phyloP scores from a whole-genome alignment of 1,284 basidiomycete species.

The Phenoliferia sp. region DNA sequence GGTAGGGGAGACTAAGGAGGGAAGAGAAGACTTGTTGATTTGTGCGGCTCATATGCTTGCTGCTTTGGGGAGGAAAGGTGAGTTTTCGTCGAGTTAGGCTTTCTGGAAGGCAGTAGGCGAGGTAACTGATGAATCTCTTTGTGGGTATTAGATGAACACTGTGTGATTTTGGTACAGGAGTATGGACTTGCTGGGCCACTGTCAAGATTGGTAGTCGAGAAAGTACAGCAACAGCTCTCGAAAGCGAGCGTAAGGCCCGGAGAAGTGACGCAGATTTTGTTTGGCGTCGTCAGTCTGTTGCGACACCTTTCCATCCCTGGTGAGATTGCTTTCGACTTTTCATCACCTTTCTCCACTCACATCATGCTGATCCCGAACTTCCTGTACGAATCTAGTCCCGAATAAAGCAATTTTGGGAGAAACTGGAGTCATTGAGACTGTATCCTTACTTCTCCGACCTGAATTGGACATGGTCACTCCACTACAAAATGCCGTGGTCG shows the following conservation, averaged over 20 bases:
- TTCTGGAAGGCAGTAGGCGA: no score
- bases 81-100: no score
- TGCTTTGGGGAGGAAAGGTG: conserved; percentile 59
- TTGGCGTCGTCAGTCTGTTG: conserved; percentile 60
- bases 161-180: conserved; percentile 52
- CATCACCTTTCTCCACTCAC: background rate
- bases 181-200: conserved; percentile 26
- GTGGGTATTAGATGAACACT: conserved; percentile 52
- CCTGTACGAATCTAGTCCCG: conserved; percentile 32
- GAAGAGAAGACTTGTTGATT: conserved; percentile 69
- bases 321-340: background rate
- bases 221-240: conserved; percentile 2
- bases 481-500: conserved; percentile 82
- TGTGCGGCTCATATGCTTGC: conserved; percentile 76
- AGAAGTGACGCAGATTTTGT: conserved; percentile 35
- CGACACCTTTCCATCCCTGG: conserved; percentile 73
- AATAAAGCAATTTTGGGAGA: conserved; percentile 62
- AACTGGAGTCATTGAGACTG: conserved; percentile 57
- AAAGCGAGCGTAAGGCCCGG: conserved; percentile 14
- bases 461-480: conserved; percentile 71
- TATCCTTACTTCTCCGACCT: conserved; percentile 60
- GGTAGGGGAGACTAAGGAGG: conserved; percentile 52
- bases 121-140: background rate
- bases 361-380: background rate
- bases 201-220: conserved; percentile 5